Base-by-base conservation (phyloP, 78 protist genomes). In the Monosiga brevicollis region DNA sequence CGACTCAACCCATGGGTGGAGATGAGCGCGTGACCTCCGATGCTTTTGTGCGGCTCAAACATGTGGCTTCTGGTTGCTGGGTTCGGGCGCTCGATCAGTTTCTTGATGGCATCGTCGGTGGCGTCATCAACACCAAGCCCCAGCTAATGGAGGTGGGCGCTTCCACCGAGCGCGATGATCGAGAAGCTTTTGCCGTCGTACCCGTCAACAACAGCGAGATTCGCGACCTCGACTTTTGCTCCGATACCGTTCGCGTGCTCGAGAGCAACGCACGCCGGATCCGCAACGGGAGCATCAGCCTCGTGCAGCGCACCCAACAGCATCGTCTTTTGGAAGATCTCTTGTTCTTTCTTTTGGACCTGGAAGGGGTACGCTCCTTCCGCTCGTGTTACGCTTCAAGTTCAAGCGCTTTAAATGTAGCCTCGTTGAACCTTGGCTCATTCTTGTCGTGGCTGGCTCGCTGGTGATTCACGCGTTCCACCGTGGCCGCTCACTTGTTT, bases 191-290 rank as follows among this genome's bases (percentile, higher is more conserved):
- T 70, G 87, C 80, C 34, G 11, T 83, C 0, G 40, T 73, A 15
- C 87, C 75, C 40, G 87, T 83, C 32, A 38, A 43, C 15, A 2
- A 79, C n/a, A 2, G 25, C 34, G 87, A 83, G 35, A 40, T 83
- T 15, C 73, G 81, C 34, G 87, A 83, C 73, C 77, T 83, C 71
- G 87, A 83, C 80, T 77, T 77, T 49, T 79, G 72, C 37, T 39
- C 1, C 55, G 87, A 83, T 2, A 9, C 87, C 26, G 1, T 42
- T 24, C 1, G 35, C 32, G 36, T 73, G 39, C 76, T 83, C 22
- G 2, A 42, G 37, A 1, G 0, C 37, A 29, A 38, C 75, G 36
- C 29, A n/a, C 29, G 41, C 37, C 29, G 78, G 70, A 10, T 77
- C 81, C 11, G 1, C 55, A 15, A 73, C 73, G 86, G 80, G 39